Percentiles rank a stretch among this genome's conserved stretches.
These are phyloP conservation scores for Chaetomidium leptoderma DNA, from an alignment of 495 filamentous ascomycete genomes.

Conservation along the genomic window DNA sequence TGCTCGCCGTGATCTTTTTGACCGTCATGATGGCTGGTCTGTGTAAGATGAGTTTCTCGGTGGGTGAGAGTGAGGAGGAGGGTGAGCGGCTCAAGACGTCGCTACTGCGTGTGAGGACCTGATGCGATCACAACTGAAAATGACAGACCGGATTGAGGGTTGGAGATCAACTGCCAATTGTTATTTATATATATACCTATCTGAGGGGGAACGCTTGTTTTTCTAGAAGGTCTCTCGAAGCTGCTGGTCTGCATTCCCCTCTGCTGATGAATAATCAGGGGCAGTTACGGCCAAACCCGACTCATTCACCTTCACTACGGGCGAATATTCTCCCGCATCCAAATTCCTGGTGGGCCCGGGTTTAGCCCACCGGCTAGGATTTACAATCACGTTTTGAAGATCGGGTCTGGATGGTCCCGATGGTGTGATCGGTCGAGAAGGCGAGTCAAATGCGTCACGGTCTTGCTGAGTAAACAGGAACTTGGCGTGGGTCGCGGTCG, in stretches of 20 bases:
- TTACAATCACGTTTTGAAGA: neutral
- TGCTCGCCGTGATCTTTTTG: constrained; percentile 17
- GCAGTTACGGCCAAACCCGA: too few relatives aligned
- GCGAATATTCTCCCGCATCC: neutral
- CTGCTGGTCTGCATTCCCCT: too few relatives aligned
- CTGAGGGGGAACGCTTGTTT: neutral
- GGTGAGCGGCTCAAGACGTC: too few relatives aligned
- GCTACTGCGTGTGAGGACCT: too few relatives aligned
- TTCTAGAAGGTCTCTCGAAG: neutral
- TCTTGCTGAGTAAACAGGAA: constrained; percentile 7
- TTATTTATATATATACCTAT: neutral
- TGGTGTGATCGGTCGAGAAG: neutral
- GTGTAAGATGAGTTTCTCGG: too few relatives aligned
- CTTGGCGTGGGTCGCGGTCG: neutral
- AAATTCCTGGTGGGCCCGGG: neutral
- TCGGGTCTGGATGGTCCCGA: neutral
- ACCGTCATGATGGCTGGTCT: constrained; percentile 17
- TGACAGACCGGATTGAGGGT: too few relatives aligned
- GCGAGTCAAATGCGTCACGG: too few relatives aligned
- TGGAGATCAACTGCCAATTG: too few relatives aligned
- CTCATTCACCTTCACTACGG: too few relatives aligned
- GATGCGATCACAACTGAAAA: too few relatives aligned
- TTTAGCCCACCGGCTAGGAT: neutral
- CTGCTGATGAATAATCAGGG: constrained; percentile 1
- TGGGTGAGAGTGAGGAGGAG: too few relatives aligned